phyloP scores from a whole-genome alignment of 2,329 filamentous ascomycete genomes.

The Celoporthe dispersa region DNA sequence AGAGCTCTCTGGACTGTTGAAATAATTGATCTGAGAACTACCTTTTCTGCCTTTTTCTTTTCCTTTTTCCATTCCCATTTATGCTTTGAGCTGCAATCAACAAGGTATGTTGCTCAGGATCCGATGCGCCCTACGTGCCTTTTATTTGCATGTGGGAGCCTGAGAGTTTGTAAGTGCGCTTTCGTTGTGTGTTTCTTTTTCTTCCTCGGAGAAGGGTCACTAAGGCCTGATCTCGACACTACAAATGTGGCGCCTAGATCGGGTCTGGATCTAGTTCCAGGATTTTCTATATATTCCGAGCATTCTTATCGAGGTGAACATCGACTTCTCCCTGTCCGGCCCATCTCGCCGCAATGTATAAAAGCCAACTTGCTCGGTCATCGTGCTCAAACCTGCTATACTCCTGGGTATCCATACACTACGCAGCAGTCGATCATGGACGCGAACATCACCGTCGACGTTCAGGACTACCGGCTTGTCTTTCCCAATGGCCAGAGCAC shows the following conservation, averaged over 20 bases:
- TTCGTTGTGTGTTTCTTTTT: not conserved
- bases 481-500: constrained; percentile 4
- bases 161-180: not conserved
- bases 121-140: too few relatives aligned
- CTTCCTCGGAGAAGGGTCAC: not conserved
- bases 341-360: not conserved
- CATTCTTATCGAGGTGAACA: not conserved
- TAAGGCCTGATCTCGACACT: not conserved
- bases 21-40: not conserved
- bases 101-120: not conserved
- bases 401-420: not conserved
- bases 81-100: not conserved
- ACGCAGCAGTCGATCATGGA: constrained; percentile 10
- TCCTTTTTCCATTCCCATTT: not conserved
- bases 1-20: not conserved
- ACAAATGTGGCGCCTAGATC: not conserved
- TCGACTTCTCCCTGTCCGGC: not conserved
- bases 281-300: not conserved
- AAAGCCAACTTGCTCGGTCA: not conserved
- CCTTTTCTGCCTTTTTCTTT: not conserved
- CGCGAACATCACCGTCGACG: constrained; percentile 19
- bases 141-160: not conserved
- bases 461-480: constrained; percentile 21
- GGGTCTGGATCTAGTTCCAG: not conserved
- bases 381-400: not conserved